Percentiles rank a stretch among this genome's conserved stretches.
phyloP scores from a whole-genome alignment of 1,284 basidiomycete species.

The Moesziomyces parantarcticus region DNA sequence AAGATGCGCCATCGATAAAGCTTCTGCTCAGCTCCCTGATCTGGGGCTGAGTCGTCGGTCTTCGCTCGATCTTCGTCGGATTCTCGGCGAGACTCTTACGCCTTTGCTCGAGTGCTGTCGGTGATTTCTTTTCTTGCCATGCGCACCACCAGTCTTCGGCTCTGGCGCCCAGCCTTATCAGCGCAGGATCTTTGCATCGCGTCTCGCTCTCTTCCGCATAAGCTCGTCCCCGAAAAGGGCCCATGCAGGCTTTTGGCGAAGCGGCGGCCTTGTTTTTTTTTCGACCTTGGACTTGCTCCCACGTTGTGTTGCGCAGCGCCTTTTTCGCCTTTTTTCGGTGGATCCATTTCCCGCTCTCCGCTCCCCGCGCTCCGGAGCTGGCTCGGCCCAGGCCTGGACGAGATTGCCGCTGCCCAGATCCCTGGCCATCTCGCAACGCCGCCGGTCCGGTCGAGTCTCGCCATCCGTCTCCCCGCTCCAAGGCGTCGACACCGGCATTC shows the following conservation, averaged over 20 bases:
- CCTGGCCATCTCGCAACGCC: neutral
- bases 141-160: constrained; percentile 5
- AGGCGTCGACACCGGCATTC: neutral
- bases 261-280: too few relatives aligned
- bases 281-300: too few relatives aligned
- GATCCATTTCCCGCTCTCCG: too few relatives aligned
- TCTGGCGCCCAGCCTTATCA: constrained; percentile 9
- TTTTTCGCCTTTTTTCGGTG: too few relatives aligned
- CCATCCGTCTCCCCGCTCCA: neutral
- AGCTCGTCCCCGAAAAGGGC: neutral
- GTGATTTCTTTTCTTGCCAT: neutral
- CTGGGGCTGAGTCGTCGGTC: neutral
- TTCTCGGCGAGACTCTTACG: constrained; percentile 23
- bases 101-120: neutral
- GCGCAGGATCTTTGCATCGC: constrained; percentile 7
- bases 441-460: neutral
- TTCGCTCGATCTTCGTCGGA: constrained; percentile 23
- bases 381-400: neutral
- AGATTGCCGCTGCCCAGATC: neutral
- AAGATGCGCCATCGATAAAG: neutral
- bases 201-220: too few relatives aligned
- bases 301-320: too few relatives aligned
- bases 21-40: neutral
- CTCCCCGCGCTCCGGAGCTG: neutral
- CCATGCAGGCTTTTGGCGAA: neutral